phyloP scores from a whole-genome alignment of 768 basidiomycete genomes.

The Hypholoma sublateritium region DNA sequence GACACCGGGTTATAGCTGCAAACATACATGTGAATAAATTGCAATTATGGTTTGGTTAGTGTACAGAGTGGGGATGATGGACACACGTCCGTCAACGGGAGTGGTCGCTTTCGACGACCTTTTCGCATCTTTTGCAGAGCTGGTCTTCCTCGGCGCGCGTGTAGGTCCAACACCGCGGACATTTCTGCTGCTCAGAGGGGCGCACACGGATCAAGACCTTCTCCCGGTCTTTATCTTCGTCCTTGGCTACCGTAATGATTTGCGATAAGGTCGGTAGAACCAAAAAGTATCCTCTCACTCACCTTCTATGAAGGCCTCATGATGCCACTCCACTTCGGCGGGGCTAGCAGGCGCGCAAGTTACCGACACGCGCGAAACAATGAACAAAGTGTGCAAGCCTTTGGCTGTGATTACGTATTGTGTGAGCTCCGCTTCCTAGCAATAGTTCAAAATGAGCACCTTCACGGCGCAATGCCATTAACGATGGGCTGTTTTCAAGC shows the following conservation, averaged over 20 bases:
- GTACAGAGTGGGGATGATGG: background rate
- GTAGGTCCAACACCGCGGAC: constrained; percentile 90
- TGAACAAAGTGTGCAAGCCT: constrained; percentile 74
- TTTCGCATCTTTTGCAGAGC: constrained; percentile 67
- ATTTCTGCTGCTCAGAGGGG: constrained; percentile 66
- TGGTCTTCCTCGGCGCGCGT: constrained; percentile 48
- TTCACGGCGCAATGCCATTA: constrained; percentile 40
- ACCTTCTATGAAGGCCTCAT: background rate
- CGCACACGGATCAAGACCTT: constrained; percentile 46
- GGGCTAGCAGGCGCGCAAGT: constrained; percentile 32
- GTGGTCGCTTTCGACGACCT: constrained; percentile 12
- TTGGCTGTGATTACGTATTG: constrained; percentile 34
- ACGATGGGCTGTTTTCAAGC: constrained; percentile 20
- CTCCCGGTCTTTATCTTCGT: constrained; percentile 32
- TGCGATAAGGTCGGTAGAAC: background rate
- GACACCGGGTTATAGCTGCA: background rate
- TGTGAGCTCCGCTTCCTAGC: background rate
- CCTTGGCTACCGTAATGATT: background rate
- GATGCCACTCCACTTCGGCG: constrained; percentile 1
- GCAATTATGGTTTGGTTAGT: background rate
- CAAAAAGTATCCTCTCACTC: background rate
- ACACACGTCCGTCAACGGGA: background rate
- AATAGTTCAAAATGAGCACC: constrained; percentile 28
- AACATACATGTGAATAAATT: background rate
- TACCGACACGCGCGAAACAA: constrained; percentile 71